Evolutionary conservation across 1,284 basidiomycete genomes (phyloP), one percentile per base, ranked within the genome.

Genomic region (Cryptococcus sp.): DNA sequence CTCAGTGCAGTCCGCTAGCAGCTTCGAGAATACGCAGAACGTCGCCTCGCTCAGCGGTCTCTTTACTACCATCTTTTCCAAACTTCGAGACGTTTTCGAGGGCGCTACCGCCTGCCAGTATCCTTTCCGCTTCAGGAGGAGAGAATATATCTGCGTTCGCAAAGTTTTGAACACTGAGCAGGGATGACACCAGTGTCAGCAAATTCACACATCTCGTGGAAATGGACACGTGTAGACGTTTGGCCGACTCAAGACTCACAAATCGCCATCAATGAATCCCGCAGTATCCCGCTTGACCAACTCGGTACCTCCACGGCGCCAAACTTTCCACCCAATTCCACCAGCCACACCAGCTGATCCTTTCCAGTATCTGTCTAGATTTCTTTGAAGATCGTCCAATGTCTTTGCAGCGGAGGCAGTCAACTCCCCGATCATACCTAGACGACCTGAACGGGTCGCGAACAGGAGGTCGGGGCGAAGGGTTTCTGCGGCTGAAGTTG

Each of bases 181-280:
- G 47, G 34, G 37, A 43, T 52, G 39, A 50, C 34, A 6, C 15
- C 29, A 17, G 15, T 19, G 13, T 38, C 29, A 22, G 19, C 15
- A 34, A 25, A 15, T 22, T 17, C 19, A 19, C 22, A 25, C 6
- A 20, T 23, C 23, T 3, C 15, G 15, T 23, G 10, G 22, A 34
- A 41, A 20, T 46, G 19, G 20, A 1, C 6, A 1, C 0, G 16
- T 45, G 11, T 37, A 52, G 3, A 1, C 7, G 20, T 20, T 22
- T 25, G 29, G 8, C 29, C 5, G 29, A 34, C 29, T 7, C 3
- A 10, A 29, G 45, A 69, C 73, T 69, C 50, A 73, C 71, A 93
- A 91, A 70, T 93, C 89, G 3, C 93, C 93, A 66, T 97, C 93
- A 26, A 96, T 81, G 81, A 96, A 93, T 2, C 93, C 93, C 0